Percentiles rank a stretch among this genome's conserved stretches.
These are phyloP conservation scores for Parietichytrium sp. DNA, from an alignment of 108 stramenopile species.

Conservation along the genomic window DNA sequence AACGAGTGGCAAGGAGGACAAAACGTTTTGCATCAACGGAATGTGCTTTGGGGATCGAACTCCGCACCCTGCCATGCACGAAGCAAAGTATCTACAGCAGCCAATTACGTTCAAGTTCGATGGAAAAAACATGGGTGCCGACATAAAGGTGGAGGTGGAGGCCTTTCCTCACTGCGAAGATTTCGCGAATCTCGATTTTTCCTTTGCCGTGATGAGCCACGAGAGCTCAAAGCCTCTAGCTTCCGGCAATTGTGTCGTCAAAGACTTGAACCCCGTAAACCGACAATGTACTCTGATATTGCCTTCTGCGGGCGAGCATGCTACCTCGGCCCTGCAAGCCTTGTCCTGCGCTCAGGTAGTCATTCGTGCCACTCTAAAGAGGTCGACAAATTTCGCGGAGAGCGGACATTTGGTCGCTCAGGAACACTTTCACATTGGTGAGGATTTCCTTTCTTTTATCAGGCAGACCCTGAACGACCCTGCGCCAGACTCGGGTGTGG, in stretches of 20 bases:
- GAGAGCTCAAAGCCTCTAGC: background rate
- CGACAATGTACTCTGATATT: too few species aligned
- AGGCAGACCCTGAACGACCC: too few species aligned
- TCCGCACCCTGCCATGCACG: conserved; percentile 81
- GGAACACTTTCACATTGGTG: too few species aligned
- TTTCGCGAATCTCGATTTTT: background rate
- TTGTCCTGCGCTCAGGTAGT: background rate
- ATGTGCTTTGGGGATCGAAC: conserved; percentile 79
- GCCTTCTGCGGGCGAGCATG: background rate
- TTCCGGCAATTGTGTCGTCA: background rate
- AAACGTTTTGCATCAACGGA: conserved; percentile 90
- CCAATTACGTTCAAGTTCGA: conserved; percentile 61
- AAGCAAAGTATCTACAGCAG: conserved; percentile 79
- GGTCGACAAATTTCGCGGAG: background rate
- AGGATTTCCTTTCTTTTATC: too few species aligned
- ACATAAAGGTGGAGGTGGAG: background rate
- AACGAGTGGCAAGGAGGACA: conserved; percentile 59
- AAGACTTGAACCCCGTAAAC: background rate
- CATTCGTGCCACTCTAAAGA: background rate
- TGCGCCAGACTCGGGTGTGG: too few species aligned
- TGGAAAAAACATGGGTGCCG: background rate
- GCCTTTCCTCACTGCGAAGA: background rate
- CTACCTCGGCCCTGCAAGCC: background rate
- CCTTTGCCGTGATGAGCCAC: background rate
- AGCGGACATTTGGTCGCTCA: background rate